Percentiles rank a stretch among this genome's conserved stretches.
phyloP scores from a whole-genome alignment of 306 rosid genomes.

The Lathyrus sativus region DNA sequence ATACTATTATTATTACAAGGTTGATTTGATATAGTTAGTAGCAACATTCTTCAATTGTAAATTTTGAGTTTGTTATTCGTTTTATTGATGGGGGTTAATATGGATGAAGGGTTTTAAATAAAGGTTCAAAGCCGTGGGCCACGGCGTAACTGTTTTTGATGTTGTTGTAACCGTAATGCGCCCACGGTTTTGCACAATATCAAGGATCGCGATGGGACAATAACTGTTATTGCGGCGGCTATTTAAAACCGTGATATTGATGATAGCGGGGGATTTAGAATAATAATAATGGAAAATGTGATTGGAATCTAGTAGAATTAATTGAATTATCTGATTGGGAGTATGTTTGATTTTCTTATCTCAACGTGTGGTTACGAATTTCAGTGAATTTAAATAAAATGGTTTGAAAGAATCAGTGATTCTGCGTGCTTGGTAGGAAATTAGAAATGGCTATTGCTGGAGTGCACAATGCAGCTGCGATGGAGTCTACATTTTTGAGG shows the following conservation, averaged over 20 bases:
- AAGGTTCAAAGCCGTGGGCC: neutral
- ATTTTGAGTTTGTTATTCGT: conserved; percentile 24
- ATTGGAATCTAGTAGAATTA: conserved; percentile 33
- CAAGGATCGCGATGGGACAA: neutral
- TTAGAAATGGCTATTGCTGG: conserved; percentile 86
- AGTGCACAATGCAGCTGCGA: conserved; percentile 67
- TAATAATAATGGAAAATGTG: conserved; percentile 6
- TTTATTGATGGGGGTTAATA: conserved; percentile 42
- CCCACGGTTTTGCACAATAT: neutral
- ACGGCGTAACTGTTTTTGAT: neutral
- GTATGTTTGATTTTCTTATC: conserved; percentile 22
- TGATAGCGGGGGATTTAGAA: conserved; percentile 13
- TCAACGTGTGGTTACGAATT: conserved; percentile 31
- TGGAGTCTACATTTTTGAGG: conserved; percentile 71
- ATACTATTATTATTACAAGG: conserved; percentile 27
- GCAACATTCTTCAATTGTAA: conserved; percentile 16
- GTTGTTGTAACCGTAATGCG: neutral
- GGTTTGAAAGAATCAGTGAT: conserved; percentile 43
- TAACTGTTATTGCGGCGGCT: neutral
- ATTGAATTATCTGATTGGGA: conserved; percentile 40
- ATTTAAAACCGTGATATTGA: neutral
- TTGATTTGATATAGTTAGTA: conserved; percentile 41
- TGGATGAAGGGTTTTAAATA: neutral
- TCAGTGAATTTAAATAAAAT: conserved; percentile 53
- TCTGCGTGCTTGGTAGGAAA: conserved; percentile 34